Evolutionary conservation across 1,139 yeast genomes (phyloP).

Genomic region (Kazachstania sp.): DNA sequence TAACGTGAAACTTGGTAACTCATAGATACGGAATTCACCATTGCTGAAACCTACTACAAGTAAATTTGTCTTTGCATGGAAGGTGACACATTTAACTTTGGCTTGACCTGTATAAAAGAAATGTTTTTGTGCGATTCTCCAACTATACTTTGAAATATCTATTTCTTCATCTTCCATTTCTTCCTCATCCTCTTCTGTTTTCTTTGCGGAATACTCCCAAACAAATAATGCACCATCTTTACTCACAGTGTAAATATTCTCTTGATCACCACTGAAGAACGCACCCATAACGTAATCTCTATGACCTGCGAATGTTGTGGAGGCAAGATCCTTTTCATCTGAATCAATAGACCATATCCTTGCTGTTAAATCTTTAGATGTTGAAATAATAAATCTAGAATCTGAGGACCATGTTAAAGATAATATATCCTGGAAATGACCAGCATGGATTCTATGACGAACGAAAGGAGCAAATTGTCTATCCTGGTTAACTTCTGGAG

Average conservation of each 20-base stretch:
- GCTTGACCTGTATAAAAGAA: conserved; percentile 61
- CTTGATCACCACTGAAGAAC: conserved; percentile 78
- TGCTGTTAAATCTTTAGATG: conserved; percentile 86
- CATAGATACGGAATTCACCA: conserved; percentile 92
- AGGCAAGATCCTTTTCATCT: conserved; percentile 63
- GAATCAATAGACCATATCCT: conserved; percentile 72
- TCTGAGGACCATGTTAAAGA: conserved; percentile 84
- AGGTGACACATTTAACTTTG: conserved; percentile 70
- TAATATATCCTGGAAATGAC: conserved; percentile 78
- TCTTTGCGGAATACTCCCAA: conserved; percentile 70
- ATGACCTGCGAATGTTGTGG: conserved; percentile 87
- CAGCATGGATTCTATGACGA: conserved; percentile 82
- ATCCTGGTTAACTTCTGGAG: conserved; percentile 65
- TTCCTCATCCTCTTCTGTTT: conserved; percentile 35
- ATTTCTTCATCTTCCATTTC: conserved; percentile 36
- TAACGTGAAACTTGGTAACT: conserved; percentile 65
- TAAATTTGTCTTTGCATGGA: conserved; percentile 63
- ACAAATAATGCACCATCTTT: conserved; percentile 90
- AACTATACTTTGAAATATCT: conserved; percentile 40
- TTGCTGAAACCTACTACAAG: conserved; percentile 83
- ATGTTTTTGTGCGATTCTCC: conserved; percentile 80
- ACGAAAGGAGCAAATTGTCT: conserved; percentile 95
- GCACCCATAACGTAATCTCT: conserved; percentile 82
- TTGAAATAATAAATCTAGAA: conserved; percentile 74
- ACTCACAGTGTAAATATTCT: conserved; percentile 79